Evolutionary conservation across 257 asterid genomes (phyloP), one percentile per base, ranked within the genome.

Genomic region (Vinca minor): DNA sequence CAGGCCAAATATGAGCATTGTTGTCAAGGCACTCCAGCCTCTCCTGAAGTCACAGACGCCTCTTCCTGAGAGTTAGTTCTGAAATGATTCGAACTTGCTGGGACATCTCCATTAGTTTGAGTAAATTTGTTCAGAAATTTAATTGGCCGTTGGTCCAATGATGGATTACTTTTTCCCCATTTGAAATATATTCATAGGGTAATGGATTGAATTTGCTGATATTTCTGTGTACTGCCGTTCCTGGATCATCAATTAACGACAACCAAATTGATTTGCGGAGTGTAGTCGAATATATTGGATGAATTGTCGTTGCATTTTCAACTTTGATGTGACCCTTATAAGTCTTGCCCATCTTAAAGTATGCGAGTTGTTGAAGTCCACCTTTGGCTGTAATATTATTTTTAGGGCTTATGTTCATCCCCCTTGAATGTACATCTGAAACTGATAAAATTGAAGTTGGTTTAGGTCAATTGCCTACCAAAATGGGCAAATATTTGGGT

Each of bases 1-100:
- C 68, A 87, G 96, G 62, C 96, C 96, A 28, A 88, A 88, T 64
- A 88, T 88, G 96, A 88, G 96, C 81, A 85, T 88, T 44, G 96
- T 88, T 26, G 96, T 88, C 14, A 88, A 88, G 86, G 96, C 96
- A 63, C 76, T 88, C 65, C 96, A 85, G 77, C 94, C 96, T 45
- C 82, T 88, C 20, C 62, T 85, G 81, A 88, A 78, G 79, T 71
- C 94, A 4, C 63, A 79, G 25, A 86, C 47, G 63, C 89, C 89
- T 46, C 69, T 84, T 62, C 78, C 82, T 5, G 91, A 79, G 83
- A 53, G 66, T 63, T 79, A 69, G 61, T 50, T 36, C 54, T 21
- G 1, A 55, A 31, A 11, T 56, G 62, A 17, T 17, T 31, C 2
- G 42, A 1, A 42, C 31, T 31, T 49, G 31, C 28, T n/a, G n/a